These are phyloP conservation scores for Hypoxylon subgilvum DNA, from an alignment of 495 filamentous ascomycete genomes.

Conservation along the genomic window DNA sequence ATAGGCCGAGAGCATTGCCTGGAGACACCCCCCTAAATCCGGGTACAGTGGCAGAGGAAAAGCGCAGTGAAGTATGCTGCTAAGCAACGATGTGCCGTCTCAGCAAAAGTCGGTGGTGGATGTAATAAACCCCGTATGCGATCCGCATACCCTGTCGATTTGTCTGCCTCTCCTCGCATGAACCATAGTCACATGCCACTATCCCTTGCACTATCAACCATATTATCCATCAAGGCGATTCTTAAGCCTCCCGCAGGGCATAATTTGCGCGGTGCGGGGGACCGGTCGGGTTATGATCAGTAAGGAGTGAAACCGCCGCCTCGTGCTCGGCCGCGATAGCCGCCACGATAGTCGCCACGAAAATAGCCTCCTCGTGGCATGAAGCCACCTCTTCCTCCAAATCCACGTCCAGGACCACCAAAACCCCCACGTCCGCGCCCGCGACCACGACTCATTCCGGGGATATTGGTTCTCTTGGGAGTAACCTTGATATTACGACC, in stretches of 20 bases:
- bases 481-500: constrained; percentile 96
- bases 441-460: constrained; percentile 78
- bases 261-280: background rate
- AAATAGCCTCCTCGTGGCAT: constrained; percentile 70
- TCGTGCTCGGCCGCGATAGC: constrained; percentile 78
- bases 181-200: constrained; percentile 10
- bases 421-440: constrained; percentile 73
- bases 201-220: constrained; percentile 24
- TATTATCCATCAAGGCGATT: constrained; percentile 13
- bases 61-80: constrained; percentile 18
- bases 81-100: constrained; percentile 14
- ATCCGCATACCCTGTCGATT: constrained; percentile 26
- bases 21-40: constrained; percentile 6
- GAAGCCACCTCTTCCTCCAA: constrained; percentile 68
- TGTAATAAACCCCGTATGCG: constrained; percentile 26
- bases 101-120: constrained; percentile 29
- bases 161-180: constrained; percentile 15
- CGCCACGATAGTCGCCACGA: constrained; percentile 79
- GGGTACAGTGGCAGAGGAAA: constrained; percentile 21
- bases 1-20: constrained; percentile 11
- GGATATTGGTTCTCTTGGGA: constrained; percentile 96
- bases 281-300: constrained; percentile 8
- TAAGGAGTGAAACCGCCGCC: constrained; percentile 50
- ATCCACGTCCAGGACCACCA: constrained; percentile 56
- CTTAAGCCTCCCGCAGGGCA: constrained; percentile 4